A percentile compares a stretch with the other conserved stretches of the same genome.
These are phyloP conservation scores for Cercophora scortea DNA, from an alignment of 495 filamentous ascomycete species.

Conservation along the genomic window DNA sequence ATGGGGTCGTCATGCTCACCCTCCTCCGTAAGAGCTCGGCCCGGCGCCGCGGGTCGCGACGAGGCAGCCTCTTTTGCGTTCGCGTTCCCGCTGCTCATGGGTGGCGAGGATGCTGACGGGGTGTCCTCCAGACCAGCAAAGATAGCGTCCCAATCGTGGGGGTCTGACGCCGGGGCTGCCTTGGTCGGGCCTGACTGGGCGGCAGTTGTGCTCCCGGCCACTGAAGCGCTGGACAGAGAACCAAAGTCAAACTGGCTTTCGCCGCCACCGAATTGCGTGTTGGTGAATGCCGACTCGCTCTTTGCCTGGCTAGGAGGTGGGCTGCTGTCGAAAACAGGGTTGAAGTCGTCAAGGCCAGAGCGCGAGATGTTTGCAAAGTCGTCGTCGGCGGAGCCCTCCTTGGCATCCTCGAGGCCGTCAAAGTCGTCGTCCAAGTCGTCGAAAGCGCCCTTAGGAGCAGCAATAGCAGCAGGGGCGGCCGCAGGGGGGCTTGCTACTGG, in stretches of 20 bases:
- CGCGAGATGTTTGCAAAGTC: slow-evolving; percentile 64
- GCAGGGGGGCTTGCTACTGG: slow-evolving; percentile 7
- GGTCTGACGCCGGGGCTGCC: slow-evolving; percentile 24
- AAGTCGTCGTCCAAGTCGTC: slow-evolving; percentile 89
- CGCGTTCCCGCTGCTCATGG: slow-evolving; percentile 11
- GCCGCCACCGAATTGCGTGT: slow-evolving; percentile 30
- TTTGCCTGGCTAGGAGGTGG: slow-evolving; percentile 46
- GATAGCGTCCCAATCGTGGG: slow-evolving; percentile 92
- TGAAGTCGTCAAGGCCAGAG: slow-evolving; percentile 57
- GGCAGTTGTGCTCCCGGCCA: slow-evolving; percentile 36
- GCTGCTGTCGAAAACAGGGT: slow-evolving; percentile 54
- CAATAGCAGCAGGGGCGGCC: slow-evolving; percentile 13
- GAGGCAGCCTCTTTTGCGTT: slow-evolving; percentile 22
- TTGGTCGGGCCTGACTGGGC: slow-evolving; percentile 30
- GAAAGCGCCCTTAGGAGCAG: slow-evolving; percentile 37
- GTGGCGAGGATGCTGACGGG: slow-evolving; percentile 19
- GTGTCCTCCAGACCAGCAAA: slow-evolving; percentile 68
- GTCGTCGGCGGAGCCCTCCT: slow-evolving; percentile 84
- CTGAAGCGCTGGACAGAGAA: slow-evolving; percentile 31
- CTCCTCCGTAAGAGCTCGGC: slow-evolving; percentile 63
- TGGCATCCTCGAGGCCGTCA: slow-evolving; percentile 76
- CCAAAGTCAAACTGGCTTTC: slow-evolving; percentile 44
- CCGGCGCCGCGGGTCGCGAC: slow-evolving; percentile 29
- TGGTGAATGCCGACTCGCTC: slow-evolving; percentile 33
- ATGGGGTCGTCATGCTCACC: slow-evolving; percentile 86